Conservation (phyloP, 208 protist genomes). For the Acanthamoeba lenticulata region DNA sequence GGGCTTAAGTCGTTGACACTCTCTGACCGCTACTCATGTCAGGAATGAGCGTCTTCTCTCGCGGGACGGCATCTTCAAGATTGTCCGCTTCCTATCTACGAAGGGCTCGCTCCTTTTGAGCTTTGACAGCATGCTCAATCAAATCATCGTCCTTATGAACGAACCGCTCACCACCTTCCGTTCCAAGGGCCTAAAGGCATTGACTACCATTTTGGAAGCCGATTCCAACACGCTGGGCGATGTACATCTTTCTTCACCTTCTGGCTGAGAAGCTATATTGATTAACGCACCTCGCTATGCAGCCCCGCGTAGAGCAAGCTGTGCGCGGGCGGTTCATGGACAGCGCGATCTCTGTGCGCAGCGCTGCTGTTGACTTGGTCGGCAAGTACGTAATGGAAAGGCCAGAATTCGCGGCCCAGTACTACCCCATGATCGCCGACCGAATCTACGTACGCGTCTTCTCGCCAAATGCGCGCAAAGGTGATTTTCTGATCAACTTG, state of each 20-base stretch:
- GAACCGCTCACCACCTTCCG: conserved; percentile 61
- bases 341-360: conserved; percentile 39
- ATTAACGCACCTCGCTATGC: background rate
- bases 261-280: background rate
- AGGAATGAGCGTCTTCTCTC: conserved; percentile 31
- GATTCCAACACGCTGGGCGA: conserved; percentile 46
- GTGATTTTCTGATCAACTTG: background rate
- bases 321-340: conserved; percentile 58
- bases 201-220: conserved; percentile 22
- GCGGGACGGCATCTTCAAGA: conserved; percentile 55
- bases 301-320: conserved; percentile 43
- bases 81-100: conserved; percentile 47
- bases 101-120: conserved; percentile 37
- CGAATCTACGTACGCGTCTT: background rate
- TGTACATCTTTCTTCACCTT: background rate
- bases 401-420: conserved; percentile 49
- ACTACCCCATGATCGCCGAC: conserved; percentile 66
- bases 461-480: background rate
- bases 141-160: conserved; percentile 41
- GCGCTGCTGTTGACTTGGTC: conserved; percentile 58
- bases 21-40: background rate
- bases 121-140: conserved; percentile 60
- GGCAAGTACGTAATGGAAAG: conserved; percentile 63
- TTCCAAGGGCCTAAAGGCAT: conserved; percentile 51
- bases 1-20: no score